phyloP scores from a whole-genome alignment of 306 rosid species.

The Prunus salicina region DNA sequence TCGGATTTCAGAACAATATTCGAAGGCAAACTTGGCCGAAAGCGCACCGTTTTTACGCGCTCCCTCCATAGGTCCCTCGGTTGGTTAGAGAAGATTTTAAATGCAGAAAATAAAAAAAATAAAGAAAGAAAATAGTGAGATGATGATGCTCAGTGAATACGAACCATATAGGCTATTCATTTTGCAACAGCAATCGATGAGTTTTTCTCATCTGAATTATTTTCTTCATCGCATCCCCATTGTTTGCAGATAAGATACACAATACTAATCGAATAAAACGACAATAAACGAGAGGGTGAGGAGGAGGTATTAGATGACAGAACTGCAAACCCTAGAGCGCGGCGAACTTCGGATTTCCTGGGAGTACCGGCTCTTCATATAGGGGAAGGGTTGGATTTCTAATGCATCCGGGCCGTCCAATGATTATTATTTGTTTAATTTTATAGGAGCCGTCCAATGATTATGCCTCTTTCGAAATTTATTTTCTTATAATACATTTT shows the following conservation, averaged over 20 bases:
- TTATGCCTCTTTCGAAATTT: too few relatives aligned
- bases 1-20: slow-evolving; percentile 41
- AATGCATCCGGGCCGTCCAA: slow-evolving; percentile 9
- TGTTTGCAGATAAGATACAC: neutral
- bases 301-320: neutral
- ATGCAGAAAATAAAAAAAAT: neutral
- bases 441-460: too few relatives aligned
- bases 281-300: neutral
- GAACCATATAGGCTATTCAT: slow-evolving; percentile 72
- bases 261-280: neutral
- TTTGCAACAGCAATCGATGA: slow-evolving; percentile 62
- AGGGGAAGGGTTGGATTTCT: neutral
- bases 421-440: neutral
- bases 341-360: too few relatives aligned
- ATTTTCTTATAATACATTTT: too few relatives aligned
- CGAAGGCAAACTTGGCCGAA: slow-evolving; percentile 96
- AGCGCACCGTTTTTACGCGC: slow-evolving; percentile 61
- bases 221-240: slow-evolving; percentile 24
- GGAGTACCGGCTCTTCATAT: neutral
- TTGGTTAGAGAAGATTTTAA: neutral
- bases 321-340: slow-evolving; percentile 8
- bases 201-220: slow-evolving; percentile 9
- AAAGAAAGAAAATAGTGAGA: too few relatives aligned
- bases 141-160: slow-evolving; percentile 92
- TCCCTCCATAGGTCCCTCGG: slow-evolving; percentile 89